Evolutionary conservation across 495 filamentous ascomycete genomes (phyloP), one percentile per base, ranked within the genome.

Genomic region (Podospora bellae-mahoneyi): DNA sequence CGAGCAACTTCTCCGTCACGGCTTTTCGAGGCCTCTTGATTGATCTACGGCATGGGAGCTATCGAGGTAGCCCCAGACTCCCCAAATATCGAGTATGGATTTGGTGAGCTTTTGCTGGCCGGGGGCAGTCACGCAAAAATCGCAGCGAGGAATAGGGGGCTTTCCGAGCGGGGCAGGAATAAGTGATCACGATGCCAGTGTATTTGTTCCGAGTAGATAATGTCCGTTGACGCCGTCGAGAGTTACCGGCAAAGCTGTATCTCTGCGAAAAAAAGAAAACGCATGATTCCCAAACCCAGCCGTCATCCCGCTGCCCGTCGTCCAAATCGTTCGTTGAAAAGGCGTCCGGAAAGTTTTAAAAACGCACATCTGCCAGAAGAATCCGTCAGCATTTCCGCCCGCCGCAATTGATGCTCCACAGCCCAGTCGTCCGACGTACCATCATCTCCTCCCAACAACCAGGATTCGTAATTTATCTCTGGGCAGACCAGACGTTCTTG

Each of bases 401-500:
- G 16, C 27, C 53, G 23, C 23, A 53, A 65, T 26, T 13, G 30
- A 44, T 26, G 28, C 23, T 48, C 6, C 39, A 10, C 16, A 26
- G 18, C 7, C 27, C 27, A 39, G 60, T 26, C 3, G 16, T 7
- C 44, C 18, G 6, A 70, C 75, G 60, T 66, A 77, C 75, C 72
- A 73, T 73, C 64, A 18, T 67, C 69, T 66, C 62, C 63, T 62
- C 67, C 66, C 68, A 72, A 70, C 53, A 56, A 32, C 66, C 57
- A 68, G 61, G 58, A 26, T 23, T 61, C 65, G 64, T 19, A 69
- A 69, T 82, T 85, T 88, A 91, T 81, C 88, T 86, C 82, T 92
- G 89, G 77, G 88, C 89, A 80, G 87, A 89, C 96, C 96, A 99
- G 75, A 99, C 95, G 78, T 85, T 90, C 90, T 97, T 97, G 79